Conservation (phyloP, 2,329 filamentous ascomycete species). For the Ophiostoma australiae region DNA sequence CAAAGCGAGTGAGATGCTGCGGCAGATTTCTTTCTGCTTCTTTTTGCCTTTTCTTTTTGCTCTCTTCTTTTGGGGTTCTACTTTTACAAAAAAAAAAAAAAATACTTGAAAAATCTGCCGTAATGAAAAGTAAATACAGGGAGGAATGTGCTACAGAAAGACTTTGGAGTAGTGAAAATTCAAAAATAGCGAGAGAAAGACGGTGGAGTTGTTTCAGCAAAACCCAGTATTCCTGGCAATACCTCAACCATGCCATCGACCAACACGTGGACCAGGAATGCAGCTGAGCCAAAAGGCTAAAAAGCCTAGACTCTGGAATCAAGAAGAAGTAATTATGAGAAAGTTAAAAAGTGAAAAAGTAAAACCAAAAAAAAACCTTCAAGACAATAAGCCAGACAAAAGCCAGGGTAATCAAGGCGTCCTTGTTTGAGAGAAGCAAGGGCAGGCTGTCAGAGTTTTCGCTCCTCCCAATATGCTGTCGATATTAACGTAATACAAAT, state of each 20-base stretch:
- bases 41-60: not conserved
- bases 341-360: not conserved
- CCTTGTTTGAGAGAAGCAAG: slow-evolving; percentile 1
- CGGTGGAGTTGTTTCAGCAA: slow-evolving; percentile 4
- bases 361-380: not conserved
- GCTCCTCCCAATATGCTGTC: not conserved
- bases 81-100: too few species aligned
- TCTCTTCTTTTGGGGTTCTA: not conserved
- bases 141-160: slow-evolving; percentile 7
- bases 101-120: too few species aligned
- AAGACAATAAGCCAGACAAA: not conserved
- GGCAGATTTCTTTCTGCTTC: not conserved
- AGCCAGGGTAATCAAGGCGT: not conserved
- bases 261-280: slow-evolving; percentile 1
- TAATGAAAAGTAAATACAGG: not conserved
- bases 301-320: not conserved
- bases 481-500: not conserved
- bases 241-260: not conserved
- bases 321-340: not conserved
- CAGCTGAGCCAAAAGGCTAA: not conserved
- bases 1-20: not conserved
- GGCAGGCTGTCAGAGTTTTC: slow-evolving; percentile 1
- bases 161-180: not conserved
- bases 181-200: not conserved
- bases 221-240: not conserved